Evolutionary conservation across 208 protist genomes (phyloP).

Genomic region (Herpetomonas tarakana): DNA sequence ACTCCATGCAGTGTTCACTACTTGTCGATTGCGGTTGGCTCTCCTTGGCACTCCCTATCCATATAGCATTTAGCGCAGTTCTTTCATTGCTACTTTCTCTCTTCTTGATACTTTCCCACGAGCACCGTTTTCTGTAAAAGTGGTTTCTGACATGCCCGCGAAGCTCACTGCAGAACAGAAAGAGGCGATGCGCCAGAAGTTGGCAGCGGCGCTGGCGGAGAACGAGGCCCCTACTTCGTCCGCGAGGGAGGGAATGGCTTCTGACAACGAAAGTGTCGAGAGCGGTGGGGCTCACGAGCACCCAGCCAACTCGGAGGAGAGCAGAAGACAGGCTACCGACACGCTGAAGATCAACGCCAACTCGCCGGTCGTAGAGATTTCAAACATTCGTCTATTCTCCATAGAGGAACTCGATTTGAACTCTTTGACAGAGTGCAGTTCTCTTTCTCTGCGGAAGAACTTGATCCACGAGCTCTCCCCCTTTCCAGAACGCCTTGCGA

Average conservation of each 20-base stretch:
- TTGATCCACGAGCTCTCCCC: conserved; percentile 80
- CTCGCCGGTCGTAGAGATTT: conserved; percentile 64
- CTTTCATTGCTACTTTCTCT: too few species aligned
- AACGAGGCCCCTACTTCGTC: not conserved
- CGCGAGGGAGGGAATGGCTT: not conserved
- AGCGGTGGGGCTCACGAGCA: conserved; percentile 9
- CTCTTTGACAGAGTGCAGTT: conserved; percentile 52
- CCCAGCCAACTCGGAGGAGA: conserved; percentile 1
- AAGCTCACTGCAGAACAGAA: not conserved
- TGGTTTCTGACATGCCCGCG: too few species aligned
- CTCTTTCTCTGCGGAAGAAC: conserved; percentile 85
- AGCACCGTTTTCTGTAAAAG: too few species aligned
- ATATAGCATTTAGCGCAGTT: too few species aligned
- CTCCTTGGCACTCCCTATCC: too few species aligned
- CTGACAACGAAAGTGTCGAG: conserved; percentile 28
- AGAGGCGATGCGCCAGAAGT: conserved; percentile 5
- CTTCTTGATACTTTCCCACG: too few species aligned
- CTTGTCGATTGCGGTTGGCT: too few species aligned
- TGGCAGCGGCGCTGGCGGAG: not conserved
- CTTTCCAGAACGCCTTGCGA: conserved; percentile 62
- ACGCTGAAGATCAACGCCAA: conserved; percentile 54
- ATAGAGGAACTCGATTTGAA: conserved; percentile 82
- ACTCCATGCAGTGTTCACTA: too few species aligned
- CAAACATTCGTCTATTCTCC: conserved; percentile 82
- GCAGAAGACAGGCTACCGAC: conserved; percentile 18